Conservation (phyloP, 2,329 filamentous ascomycete genomes). For the Cladosporium colombiae region DNA sequence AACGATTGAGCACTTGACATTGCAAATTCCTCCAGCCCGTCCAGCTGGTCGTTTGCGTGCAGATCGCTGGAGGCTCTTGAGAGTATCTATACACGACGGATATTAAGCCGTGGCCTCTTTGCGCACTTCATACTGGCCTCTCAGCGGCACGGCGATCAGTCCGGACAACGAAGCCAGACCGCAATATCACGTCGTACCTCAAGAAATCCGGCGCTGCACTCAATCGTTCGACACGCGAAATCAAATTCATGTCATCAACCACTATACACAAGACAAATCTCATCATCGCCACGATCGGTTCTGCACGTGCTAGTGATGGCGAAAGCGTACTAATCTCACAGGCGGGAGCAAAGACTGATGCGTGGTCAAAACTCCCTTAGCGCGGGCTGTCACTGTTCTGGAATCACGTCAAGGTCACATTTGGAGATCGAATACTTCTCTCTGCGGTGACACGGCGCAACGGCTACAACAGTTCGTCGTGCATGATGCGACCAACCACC, state of each 20-base stretch:
- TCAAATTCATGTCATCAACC: not conserved
- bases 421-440: not conserved
- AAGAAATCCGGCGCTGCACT: not conserved
- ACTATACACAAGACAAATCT: not conserved
- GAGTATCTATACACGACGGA: not conserved
- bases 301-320: not conserved
- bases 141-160: not conserved
- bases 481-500: slow-evolving; percentile 5
- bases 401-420: not conserved
- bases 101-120: not conserved
- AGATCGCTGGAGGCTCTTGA: not conserved
- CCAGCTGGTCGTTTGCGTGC: not conserved
- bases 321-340: slow-evolving; percentile 1
- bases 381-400: slow-evolving; percentile 10
- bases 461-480: slow-evolving; percentile 8
- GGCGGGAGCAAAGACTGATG: slow-evolving; percentile 3
- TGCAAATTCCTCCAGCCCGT: not conserved
- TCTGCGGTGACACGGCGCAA: not conserved
- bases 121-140: not conserved
- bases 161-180: not conserved
- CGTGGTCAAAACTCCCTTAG: not conserved
- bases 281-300: not conserved
- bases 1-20: not conserved
- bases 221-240: not conserved
- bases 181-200: not conserved